These are phyloP conservation scores for Dinochytrium kinnereticum DNA, from an alignment of 371 early-diverging fungal genomes.

Conservation along the genomic window DNA sequence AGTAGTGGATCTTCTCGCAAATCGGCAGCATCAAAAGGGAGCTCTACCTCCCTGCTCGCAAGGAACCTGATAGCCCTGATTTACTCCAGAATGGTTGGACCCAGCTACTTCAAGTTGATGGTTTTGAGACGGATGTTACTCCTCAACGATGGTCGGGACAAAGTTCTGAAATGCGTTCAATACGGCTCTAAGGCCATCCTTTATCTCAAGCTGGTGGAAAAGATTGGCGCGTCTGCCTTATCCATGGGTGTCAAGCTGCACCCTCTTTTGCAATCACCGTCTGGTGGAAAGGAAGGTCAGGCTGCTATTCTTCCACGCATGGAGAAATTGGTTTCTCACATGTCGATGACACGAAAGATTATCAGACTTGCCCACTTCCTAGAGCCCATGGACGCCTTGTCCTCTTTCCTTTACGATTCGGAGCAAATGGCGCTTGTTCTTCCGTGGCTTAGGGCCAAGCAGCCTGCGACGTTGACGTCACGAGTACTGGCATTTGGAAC, in stretches of 20 bases:
- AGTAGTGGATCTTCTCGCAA: too few species aligned
- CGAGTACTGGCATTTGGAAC: conserved; percentile 14
- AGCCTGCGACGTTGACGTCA: conserved; percentile 1
- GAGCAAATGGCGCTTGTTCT: background rate
- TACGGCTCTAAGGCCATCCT: conserved; percentile 70
- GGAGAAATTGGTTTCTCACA: conserved; percentile 61
- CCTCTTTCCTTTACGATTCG: background rate
- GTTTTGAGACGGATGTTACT: conserved; percentile 60
- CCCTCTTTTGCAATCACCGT: background rate
- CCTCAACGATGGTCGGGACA: conserved; percentile 82
- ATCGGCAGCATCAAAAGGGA: too few species aligned
- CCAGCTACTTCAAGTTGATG: conserved; percentile 22
- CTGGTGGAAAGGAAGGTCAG: background rate
- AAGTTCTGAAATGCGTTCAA: conserved; percentile 78
- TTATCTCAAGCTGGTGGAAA: background rate
- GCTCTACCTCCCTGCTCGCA: conserved; percentile 3
- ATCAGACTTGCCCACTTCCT: conserved; percentile 70
- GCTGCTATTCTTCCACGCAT: background rate
- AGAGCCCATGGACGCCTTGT: conserved; percentile 52
- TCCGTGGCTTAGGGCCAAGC: background rate
- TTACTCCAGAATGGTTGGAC: background rate
- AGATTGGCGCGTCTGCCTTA: background rate
- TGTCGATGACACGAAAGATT: conserved; percentile 76
- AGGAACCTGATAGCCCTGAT: background rate
- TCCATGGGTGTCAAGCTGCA: background rate